Evolutionary conservation across 148 eudicot species (phyloP), one percentile per base, ranked within the genome.

Genomic region (Chenopodium album): DNA sequence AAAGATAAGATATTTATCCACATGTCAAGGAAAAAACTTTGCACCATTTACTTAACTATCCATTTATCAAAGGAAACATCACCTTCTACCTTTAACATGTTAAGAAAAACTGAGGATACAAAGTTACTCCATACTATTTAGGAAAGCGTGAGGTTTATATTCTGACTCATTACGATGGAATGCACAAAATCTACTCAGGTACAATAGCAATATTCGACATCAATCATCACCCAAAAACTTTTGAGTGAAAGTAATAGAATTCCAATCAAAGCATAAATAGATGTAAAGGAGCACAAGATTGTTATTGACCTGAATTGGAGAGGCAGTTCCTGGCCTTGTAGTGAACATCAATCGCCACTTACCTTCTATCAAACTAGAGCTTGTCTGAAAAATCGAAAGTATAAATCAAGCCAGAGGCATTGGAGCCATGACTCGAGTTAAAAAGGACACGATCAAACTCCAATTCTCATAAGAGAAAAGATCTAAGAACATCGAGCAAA

Each of bases 291-390:
- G 50, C 41, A 78, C 14, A 23, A 82, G 32, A 16, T 60, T 1
- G 28, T 46, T 71, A 46, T 8, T 37, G 80, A 96, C 99, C 95
- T 96, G 99, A 85, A 96, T 96, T 2, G 93, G 98, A 48, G 99
- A 96, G 62, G 99, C 95, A 76, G 94, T 88, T 88, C 92, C 90
- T 48, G 99, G 99, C 85, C 99, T 90, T 73, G 99, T 96, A 4
- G 99, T 96, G 81, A 92, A 96, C 92, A 92, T 91, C 73, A 96
- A 78, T 65, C 88, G 92, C 99, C 99, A 96, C 9, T 92, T 89
- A n/a, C 99, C 99, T 89, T 96, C 95, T 66, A 96, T 96, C 79
- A 92, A 82, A 84, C 93, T 86, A 62, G 99, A 94, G 79, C 90
- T 85, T 62, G 99, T 94, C 99, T 96, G 90, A 37, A 47, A 48